A percentile compares a stretch with the other conserved stretches of the same genome.
phyloP scores from a whole-genome alignment of 495 filamentous ascomycete species.

The Penicillium simplicissimum region DNA sequence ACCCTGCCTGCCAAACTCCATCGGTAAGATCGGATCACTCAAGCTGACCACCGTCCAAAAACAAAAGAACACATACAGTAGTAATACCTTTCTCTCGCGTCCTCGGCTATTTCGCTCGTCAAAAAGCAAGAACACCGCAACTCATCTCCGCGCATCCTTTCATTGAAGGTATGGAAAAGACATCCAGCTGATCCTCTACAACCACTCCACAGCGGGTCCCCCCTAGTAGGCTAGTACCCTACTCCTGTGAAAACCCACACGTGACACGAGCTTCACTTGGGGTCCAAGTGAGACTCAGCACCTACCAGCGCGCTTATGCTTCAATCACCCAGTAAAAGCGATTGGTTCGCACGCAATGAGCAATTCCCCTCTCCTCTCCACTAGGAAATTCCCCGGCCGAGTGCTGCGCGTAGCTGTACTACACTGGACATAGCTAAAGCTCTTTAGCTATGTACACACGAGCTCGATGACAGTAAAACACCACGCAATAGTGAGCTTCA shows the following conservation, averaged over 20 bases:
- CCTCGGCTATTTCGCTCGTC: not conserved
- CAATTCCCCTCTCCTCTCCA: not conserved
- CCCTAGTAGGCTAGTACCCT: not conserved
- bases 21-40: not conserved
- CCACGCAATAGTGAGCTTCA: not conserved
- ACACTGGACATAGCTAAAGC: too few species aligned
- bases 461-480: not conserved
- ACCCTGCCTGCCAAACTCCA: not conserved
- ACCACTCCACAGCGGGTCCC: not conserved
- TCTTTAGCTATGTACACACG: not conserved
- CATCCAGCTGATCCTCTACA: not conserved
- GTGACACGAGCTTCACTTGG: too few species aligned
- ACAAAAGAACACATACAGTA: too few species aligned
- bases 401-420: too few species aligned
- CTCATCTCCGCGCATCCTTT: not conserved
- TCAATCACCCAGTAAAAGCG: not conserved
- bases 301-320: constrained; percentile 2
- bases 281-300: too few species aligned
- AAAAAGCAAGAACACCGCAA: not conserved
- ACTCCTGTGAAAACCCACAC: not conserved
- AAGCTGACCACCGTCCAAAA: not conserved
- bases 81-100: too few species aligned
- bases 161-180: too few species aligned
- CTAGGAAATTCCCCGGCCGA: too few species aligned
- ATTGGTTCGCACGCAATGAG: not conserved